phyloP scores from a whole-genome alignment of 306 rosid species.

The Rosa rugosa region DNA sequence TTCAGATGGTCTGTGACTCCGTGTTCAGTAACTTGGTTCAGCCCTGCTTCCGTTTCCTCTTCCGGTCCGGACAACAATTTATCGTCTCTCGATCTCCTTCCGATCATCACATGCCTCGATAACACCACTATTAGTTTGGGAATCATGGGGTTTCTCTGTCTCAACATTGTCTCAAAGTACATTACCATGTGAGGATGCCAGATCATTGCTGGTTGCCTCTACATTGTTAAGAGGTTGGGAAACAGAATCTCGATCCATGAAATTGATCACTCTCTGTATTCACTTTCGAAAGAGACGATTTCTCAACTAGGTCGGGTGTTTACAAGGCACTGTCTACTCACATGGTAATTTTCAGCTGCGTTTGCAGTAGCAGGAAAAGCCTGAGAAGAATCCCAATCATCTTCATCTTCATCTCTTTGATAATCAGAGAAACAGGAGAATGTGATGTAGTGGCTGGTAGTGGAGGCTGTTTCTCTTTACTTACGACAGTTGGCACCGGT shows the following conservation, averaged over 20 bases:
- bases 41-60: not conserved
- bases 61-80: conserved; percentile 25
- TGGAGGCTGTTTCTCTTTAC: conserved; percentile 38
- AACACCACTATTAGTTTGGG: conserved; percentile 23
- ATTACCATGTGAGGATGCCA: conserved; percentile 15
- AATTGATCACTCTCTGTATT: conserved; percentile 23
- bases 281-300: conserved; percentile 31
- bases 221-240: conserved; percentile 27
- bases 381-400: conserved; percentile 95
- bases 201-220: not conserved
- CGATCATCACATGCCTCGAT: conserved; percentile 17
- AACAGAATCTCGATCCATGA: conserved; percentile 30
- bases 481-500: conserved; percentile 45
- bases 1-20: conserved; percentile 19
- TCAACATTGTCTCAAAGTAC: not conserved
- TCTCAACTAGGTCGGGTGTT: conserved; percentile 35
- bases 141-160: conserved; percentile 23
- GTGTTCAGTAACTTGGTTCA: conserved; percentile 31
- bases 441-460: conserved; percentile 24
- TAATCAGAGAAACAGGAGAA: conserved; percentile 28
- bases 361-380: conserved; percentile 69
- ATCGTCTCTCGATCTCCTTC: conserved; percentile 28
- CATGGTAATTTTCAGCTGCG: conserved; percentile 49
- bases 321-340: conserved; percentile 31
- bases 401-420: conserved; percentile 51